Conservation (phyloP, 257 asterid genomes). For the Forsythia viridissima region DNA sequence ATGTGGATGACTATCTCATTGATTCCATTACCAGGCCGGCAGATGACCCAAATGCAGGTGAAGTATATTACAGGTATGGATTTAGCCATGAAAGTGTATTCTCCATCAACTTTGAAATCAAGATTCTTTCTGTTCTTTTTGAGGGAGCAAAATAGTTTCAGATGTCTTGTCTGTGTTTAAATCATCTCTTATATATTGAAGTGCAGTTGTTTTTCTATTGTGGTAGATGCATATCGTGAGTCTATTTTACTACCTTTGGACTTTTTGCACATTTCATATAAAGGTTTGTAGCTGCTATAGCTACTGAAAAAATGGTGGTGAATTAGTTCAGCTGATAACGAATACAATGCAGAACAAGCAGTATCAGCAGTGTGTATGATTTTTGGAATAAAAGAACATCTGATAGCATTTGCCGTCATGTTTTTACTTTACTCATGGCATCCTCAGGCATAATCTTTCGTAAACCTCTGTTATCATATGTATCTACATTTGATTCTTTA, state of each 20-base stretch:
- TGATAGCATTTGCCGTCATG: neutral
- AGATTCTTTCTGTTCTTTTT: neutral
- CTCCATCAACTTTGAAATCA: neutral
- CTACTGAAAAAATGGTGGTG: neutral
- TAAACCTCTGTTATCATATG: too few relatives aligned
- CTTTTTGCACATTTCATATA: too few relatives aligned
- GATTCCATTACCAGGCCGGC: constrained; percentile 81
- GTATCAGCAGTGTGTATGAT: neutral
- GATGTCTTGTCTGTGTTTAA: neutral
- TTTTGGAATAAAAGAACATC: neutral
- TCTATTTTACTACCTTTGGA: neutral
- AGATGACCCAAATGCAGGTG: constrained; percentile 87
- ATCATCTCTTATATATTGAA: too few relatives aligned
- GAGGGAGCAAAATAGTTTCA: neutral
- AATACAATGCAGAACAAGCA: neutral
- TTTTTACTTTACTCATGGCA: too few relatives aligned
- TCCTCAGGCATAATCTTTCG: too few relatives aligned
- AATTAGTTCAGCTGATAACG: neutral
- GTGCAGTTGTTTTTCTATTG: neutral
- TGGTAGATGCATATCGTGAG: neutral
- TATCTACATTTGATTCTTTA: too few relatives aligned
- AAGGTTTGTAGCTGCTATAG: too few relatives aligned
- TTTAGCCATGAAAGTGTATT: neutral
- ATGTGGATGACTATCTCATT: constrained; percentile 83
- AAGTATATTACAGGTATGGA: constrained; percentile 84